Evolutionary conservation across 1,284 basidiomycete species (phyloP).

Genomic region (Puccinia sorghi): DNA sequence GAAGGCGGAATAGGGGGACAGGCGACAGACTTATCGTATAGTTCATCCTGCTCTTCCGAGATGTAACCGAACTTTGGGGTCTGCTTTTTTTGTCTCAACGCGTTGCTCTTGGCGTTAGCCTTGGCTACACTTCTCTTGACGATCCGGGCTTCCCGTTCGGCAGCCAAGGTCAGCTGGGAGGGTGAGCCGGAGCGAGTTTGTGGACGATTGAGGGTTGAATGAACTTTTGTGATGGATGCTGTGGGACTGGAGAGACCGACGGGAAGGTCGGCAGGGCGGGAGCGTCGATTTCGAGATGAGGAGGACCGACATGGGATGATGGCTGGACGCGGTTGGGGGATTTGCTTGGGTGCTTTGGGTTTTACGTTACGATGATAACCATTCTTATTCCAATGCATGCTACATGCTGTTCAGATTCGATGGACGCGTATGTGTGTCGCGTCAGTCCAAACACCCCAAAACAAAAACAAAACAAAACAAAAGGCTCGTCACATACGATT

Average conservation of each 20-base stretch:
- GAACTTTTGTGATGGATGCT: conserved; percentile 27
- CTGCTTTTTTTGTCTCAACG: conserved; percentile 3
- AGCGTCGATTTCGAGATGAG: conserved; percentile 24
- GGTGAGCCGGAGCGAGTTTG: conserved; percentile 15
- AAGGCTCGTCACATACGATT: conserved; percentile 19
- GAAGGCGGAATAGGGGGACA: neutral
- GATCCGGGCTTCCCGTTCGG: conserved; percentile 42
- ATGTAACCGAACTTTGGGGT: neutral
- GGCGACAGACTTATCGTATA: neutral
- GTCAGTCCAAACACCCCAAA: neutral
- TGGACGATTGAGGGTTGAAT: conserved; percentile 4
- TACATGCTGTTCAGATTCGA: conserved; percentile 23
- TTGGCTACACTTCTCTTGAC: conserved; percentile 40
- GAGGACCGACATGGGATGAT: conserved; percentile 13
- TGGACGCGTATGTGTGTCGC: neutral
- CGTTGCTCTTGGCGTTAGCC: conserved; percentile 20
- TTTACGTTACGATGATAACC: conserved; percentile 33
- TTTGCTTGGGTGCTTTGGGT: conserved; percentile 22
- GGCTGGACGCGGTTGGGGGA: neutral
- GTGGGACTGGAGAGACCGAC: conserved; percentile 41
- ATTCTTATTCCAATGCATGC: conserved; percentile 47
- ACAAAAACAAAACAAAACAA: neutral
- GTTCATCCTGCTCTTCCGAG: conserved; percentile 25
- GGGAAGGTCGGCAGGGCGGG: neutral
- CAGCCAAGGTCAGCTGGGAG: conserved; percentile 41